Evolutionary conservation across 169 alveolate species (phyloP), one percentile per base, ranked within the genome.

Genomic region (Eimeria zaria): DNA sequence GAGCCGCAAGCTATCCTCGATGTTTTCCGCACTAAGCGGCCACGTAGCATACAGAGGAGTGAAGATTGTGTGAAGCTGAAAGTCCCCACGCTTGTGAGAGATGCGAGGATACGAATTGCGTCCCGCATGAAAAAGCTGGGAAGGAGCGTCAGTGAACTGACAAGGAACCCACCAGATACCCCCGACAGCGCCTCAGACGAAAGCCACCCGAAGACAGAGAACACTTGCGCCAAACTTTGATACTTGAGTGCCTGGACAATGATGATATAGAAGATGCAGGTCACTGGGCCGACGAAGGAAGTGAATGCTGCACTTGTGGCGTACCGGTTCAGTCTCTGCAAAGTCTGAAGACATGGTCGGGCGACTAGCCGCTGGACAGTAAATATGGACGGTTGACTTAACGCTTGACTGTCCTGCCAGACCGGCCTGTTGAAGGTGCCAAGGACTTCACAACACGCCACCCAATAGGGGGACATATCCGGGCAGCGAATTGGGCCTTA

Each of bases 21-120:
- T 30, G 95, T 80, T 30, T 96, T 96, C 95, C 90, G 94, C 36
- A 81, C 96, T 12, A 24, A 89, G 27, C 93, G 60, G 44, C 93
- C 93, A 24, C 93, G 93, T 44, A 85, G 81, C 80, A 85, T 85
- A 20, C 93, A 85, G 14, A 60, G 80, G 48, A 62, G 76, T 44
- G 93, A 85, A 58, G 93, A 85, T 46, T 85, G 93, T 62, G 93
- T 85, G 46, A 85, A 85, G 33, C 93, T 85, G 33, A 58, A 62
- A 41, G 69, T 85, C 6, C 93, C 93, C 27, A 60, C 93, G 64
- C 44, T 62, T 30, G 80, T 85, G 60, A 39, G 51, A 46, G 93
- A 85, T 22, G 93, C 93, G 36, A 39, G 93, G 33, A 85, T 33
- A 18, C 55, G 80, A 22, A 85, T 85, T 60, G 93, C 93, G 44